phyloP scores from a whole-genome alignment of 805 yeast genomes.

The Teunomyces panamensis region DNA sequence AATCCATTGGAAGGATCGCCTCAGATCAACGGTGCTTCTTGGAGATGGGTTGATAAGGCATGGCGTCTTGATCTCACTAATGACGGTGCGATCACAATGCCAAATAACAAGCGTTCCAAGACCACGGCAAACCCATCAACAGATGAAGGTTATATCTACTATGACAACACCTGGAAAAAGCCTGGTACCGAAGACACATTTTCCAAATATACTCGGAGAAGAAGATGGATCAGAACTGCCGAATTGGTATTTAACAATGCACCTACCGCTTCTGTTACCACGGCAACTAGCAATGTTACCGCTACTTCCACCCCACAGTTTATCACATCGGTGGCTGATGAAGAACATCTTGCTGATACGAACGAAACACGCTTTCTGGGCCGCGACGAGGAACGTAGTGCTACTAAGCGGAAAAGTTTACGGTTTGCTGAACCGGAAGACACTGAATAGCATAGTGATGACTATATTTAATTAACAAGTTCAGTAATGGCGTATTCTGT shows the following conservation, averaged over 20 bases:
- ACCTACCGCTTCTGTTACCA: neutral
- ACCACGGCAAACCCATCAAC: conserved; percentile 67
- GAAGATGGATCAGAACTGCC: conserved; percentile 96
- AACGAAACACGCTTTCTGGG: neutral
- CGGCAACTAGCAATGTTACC: neutral
- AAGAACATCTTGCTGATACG: conserved; percentile 1
- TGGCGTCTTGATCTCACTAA: conserved; percentile 91
- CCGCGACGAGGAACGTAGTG: conserved; percentile 4
- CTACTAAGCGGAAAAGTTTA: conserved; percentile 38
- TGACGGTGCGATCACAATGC: conserved; percentile 77
- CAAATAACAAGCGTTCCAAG: conserved; percentile 53
- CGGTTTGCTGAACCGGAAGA: conserved; percentile 36
- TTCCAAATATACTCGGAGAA: conserved; percentile 86
- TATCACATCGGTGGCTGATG: neutral
- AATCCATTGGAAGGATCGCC: conserved; percentile 23
- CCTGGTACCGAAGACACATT: conserved; percentile 86
- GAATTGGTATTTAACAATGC: conserved; percentile 53
- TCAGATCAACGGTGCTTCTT: conserved; percentile 63
- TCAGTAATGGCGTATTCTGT: conserved; percentile 1
- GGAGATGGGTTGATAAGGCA: conserved; percentile 94
- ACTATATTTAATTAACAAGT: neutral
- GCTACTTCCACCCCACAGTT: neutral
- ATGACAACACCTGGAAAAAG: conserved; percentile 91
- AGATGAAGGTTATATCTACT: conserved; percentile 85
- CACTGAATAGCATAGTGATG: neutral